A percentile compares a stretch with the other conserved stretches of the same genome.
phyloP scores from a whole-genome alignment of 1,139 yeast species.

The Yamadazyma songkhlaensis region DNA sequence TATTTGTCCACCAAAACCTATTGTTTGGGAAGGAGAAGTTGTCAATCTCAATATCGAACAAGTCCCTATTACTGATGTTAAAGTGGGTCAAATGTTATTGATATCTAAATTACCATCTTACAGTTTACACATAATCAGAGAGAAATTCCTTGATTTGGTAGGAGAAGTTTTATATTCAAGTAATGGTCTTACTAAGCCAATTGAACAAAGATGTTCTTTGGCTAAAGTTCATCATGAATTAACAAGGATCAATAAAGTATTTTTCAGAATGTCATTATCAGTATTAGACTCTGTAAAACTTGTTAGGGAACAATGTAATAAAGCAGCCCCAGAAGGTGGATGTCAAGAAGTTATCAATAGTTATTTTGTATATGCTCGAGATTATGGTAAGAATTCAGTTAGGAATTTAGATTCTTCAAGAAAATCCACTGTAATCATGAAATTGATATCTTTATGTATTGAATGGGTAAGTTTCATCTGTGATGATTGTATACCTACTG shows the following conservation, averaged over 20 bases:
- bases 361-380: slow-evolving; percentile 77
- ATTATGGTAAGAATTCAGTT: slow-evolving; percentile 74
- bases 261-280: slow-evolving; percentile 66
- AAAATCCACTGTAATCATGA: slow-evolving; percentile 68
- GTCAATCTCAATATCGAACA: slow-evolving; percentile 52
- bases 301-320: slow-evolving; percentile 45
- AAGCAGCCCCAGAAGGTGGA: slow-evolving; percentile 46
- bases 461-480: slow-evolving; percentile 93
- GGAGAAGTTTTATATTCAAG: slow-evolving; percentile 51
- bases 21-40: slow-evolving; percentile 88
- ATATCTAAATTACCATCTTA: slow-evolving; percentile 50
- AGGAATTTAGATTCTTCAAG: slow-evolving; percentile 62
- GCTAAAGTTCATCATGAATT: slow-evolving; percentile 75
- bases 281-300: slow-evolving; percentile 63
- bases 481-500: slow-evolving; percentile 94
- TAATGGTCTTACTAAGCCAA: slow-evolving; percentile 31
- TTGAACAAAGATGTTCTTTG: slow-evolving; percentile 69
- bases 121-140: slow-evolving; percentile 34
- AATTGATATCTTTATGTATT: slow-evolving; percentile 71
- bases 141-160: slow-evolving; percentile 49
- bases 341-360: slow-evolving; percentile 78
- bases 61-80: slow-evolving; percentile 48
- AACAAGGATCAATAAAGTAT: slow-evolving; percentile 60
- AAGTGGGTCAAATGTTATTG: slow-evolving; percentile 68
- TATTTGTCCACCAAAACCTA: slow-evolving; percentile 77